Conservation (phyloP, 2,329 filamentous ascomycete species). For the Apiospora sp. region DNA sequence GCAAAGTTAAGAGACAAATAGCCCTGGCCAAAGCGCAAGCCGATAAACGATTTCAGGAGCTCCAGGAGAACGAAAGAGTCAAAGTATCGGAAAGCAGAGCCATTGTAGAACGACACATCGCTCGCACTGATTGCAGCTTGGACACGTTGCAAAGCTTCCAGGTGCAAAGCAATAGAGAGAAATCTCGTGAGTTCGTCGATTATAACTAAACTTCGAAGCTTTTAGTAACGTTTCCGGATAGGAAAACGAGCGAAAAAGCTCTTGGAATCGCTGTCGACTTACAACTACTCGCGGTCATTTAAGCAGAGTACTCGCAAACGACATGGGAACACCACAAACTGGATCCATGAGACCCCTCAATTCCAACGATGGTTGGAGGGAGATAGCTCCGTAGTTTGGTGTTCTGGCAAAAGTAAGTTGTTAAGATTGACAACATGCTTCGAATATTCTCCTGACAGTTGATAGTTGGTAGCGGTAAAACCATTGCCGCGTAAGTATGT, state of each 20-base stretch:
- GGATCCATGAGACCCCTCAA: constrained; percentile 38
- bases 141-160: not conserved
- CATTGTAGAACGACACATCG: not conserved
- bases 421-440: not conserved
- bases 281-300: constrained; percentile 37
- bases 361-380: constrained; percentile 37
- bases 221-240: not conserved
- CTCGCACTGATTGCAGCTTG: not conserved
- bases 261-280: constrained; percentile 38
- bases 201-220: not conserved
- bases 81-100: not conserved
- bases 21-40: not conserved
- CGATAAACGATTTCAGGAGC: not conserved
- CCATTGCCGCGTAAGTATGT: constrained; percentile 28
- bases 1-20: not conserved
- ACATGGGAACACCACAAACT: constrained; percentile 36
- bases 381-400: constrained; percentile 36
- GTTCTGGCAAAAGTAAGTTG: constrained; percentile 42
- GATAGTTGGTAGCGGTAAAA: constrained; percentile 42
- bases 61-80: not conserved
- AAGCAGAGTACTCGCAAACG: constrained; percentile 41
- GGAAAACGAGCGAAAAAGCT: constrained; percentile 28
- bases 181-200: not conserved
- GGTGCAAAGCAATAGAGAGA: not conserved
- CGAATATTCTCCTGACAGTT: not conserved